Conservation (phyloP, 176 grass and related monocot genomes). For the Cenchrus purpureus region DNA sequence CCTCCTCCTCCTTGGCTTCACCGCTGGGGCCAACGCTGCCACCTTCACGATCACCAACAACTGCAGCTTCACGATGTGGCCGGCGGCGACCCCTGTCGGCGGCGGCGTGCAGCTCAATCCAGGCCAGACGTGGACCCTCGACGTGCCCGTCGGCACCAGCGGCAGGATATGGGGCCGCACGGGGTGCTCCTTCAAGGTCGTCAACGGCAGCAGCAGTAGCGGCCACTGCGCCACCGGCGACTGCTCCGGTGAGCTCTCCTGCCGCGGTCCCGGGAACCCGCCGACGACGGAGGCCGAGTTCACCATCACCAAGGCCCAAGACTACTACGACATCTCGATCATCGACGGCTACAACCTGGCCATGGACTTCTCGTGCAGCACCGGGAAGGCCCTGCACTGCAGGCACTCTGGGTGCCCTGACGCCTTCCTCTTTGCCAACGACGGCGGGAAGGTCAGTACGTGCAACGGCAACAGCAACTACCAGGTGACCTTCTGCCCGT, state of each 20-base stretch:
- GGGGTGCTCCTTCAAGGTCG: background rate
- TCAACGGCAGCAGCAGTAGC: background rate
- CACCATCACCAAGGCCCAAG: background rate
- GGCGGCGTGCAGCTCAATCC: background rate
- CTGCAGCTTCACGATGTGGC: slow-evolving; percentile 55
- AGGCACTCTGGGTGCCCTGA: background rate
- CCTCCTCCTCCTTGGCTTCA: background rate
- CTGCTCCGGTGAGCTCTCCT: background rate
- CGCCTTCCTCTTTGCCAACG: background rate
- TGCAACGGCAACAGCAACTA: slow-evolving; percentile 19
- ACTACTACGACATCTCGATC: slow-evolving; percentile 20
- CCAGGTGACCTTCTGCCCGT: slow-evolving; percentile 35
- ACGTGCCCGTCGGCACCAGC: background rate
- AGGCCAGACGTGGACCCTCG: background rate
- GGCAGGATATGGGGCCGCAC: slow-evolving; percentile 43
- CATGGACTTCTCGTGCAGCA: slow-evolving; percentile 10
- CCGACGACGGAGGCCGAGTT: slow-evolving; percentile 11
- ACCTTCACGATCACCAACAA: slow-evolving; percentile 54
- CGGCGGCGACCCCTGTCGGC: slow-evolving; percentile 34
- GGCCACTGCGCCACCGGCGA: slow-evolving; percentile 6
- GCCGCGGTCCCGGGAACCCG: background rate
- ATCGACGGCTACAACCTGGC: slow-evolving; percentile 16
- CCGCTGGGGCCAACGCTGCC: background rate
- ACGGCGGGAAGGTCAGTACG: background rate
- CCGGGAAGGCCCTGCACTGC: background rate